Evolutionary conservation across 257 asterid genomes (phyloP), one percentile per base, ranked within the genome.

Genomic region (Petrea volubilis): DNA sequence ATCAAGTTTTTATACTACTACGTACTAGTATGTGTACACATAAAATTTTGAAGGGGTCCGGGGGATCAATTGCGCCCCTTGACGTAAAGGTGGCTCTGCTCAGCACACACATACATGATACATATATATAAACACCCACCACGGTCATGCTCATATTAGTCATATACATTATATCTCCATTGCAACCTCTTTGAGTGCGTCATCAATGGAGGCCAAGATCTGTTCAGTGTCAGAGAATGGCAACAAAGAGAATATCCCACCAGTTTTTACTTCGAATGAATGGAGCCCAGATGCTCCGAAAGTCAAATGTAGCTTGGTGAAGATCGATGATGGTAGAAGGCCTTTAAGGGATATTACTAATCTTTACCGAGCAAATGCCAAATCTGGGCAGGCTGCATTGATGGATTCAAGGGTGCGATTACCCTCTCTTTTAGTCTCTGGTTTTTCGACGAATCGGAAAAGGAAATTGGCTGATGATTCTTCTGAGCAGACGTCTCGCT

Each of bases 271-370:
- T 23, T 29, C 53, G 1, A 62, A 69, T 41, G 70, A 70, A 49
- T 1, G 68, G 38, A 6, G 28, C 58, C 62, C 57, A 24, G 25
- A 9, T 66, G 27, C 59, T 23, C 67, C 31, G 52, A 64, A 72
- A 15, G 7, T 12, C 43, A 61, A 77, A 49, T 23, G 23, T 46
- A 49, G 50, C 5, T 20, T 12, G 17, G 18, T 4, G 70, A 67
- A 69, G 67, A 74, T 67, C n/a, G 64, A 46, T 17, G 33, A 18
- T 70, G n/a, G 21, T 14, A 76, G 89, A 55, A 78, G 67, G 79
- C 85, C 89, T 31, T 44, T 84, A 14, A 82, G 71, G 67, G 88
- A 86, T 59, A 75, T 86, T n/a, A 84, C 92, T 7, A 52, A 76
- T 60, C 70, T 82, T 52, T 33, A 72, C 72, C 40, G 44, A 21